A percentile compares a stretch with the other conserved stretches of the same genome.
These are phyloP conservation scores for Thraustochytrium sp. DNA, from an alignment of 352 stramenopile genomes.

Conservation along the genomic window DNA sequence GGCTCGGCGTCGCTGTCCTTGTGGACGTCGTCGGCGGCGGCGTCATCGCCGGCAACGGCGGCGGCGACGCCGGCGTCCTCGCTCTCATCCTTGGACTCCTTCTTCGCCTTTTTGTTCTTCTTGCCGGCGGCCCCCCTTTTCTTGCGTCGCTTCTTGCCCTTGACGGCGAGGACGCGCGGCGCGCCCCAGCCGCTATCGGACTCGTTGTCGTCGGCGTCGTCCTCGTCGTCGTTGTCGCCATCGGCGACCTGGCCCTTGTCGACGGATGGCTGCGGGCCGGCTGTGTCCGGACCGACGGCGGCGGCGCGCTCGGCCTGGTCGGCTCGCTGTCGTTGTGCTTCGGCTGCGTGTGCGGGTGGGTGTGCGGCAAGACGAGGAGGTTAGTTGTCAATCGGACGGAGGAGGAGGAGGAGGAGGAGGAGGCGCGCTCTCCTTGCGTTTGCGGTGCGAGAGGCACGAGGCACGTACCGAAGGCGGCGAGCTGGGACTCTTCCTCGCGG, in stretches of 20 bases:
- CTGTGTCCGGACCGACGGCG: background rate
- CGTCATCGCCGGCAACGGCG: too few relatives aligned
- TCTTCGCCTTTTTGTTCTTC: background rate
- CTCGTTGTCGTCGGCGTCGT: background rate
- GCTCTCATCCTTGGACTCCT: background rate
- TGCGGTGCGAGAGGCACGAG: background rate
- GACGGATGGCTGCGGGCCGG: background rate
- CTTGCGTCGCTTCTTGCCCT: background rate
- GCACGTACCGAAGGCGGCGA: slow-evolving; percentile 10
- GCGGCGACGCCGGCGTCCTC: too few relatives aligned
- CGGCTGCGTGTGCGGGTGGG: background rate
- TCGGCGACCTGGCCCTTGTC: background rate
- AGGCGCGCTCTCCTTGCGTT: background rate
- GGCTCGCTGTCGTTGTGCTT: background rate
- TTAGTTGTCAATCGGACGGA: background rate
- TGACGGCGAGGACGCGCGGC: too few relatives aligned
- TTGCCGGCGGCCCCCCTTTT: too few relatives aligned
- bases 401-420: background rate
- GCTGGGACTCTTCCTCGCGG: background rate
- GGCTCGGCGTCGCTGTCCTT: too few relatives aligned
- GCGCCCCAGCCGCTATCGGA: background rate
- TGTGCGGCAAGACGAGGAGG: background rate
- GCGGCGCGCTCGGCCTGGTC: background rate
- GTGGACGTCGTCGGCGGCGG: too few relatives aligned
- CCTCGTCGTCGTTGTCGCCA: background rate